A percentile compares a stretch with the other conserved stretches of the same genome.
Conservation (phyloP, 805 yeast species). For the Teunomyces panamensis region DNA sequence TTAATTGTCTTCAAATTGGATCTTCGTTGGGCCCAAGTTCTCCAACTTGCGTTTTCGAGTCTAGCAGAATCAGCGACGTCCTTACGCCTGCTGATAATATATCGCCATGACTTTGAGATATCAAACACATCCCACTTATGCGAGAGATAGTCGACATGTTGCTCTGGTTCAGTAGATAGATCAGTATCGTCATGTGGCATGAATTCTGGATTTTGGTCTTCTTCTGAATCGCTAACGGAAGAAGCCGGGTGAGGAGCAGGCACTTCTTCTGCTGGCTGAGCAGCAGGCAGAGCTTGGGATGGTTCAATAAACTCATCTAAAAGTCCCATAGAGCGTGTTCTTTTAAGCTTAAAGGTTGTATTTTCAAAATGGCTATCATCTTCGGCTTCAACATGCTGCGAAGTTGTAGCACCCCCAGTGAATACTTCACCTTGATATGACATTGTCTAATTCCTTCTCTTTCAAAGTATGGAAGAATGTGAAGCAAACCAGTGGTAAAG, state of each 20-base stretch:
- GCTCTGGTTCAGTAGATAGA: conserved; percentile 73
- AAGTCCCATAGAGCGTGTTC: conserved; percentile 81
- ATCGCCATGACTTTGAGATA: conserved; percentile 93
- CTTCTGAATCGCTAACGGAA: not conserved
- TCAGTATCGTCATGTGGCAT: conserved; percentile 84
- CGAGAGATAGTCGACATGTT: conserved; percentile 91
- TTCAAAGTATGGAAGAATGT: not conserved
- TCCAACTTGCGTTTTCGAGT: conserved; percentile 84
- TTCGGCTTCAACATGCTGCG: conserved; percentile 66
- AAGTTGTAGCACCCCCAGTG: conserved; percentile 59
- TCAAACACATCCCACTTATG: conserved; percentile 96
- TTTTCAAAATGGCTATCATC: conserved; percentile 68
- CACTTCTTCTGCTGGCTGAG: not conserved
- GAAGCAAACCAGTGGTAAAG: too few relatives aligned
- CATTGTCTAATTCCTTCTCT: conserved; percentile 3
- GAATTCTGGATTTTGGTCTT: conserved; percentile 28
- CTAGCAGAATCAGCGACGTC: conserved; percentile 65
- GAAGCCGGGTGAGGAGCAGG: not conserved
- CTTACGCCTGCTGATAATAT: conserved; percentile 76
- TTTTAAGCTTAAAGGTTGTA: conserved; percentile 68
- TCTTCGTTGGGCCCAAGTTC: conserved; percentile 89
- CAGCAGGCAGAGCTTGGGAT: not conserved
- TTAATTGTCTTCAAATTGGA: conserved; percentile 69
- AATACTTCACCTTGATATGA: conserved; percentile 26
- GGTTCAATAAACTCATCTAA: conserved; percentile 66